Base-by-base conservation (phyloP, 768 basidiomycete species). In the Terana coerulea region DNA sequence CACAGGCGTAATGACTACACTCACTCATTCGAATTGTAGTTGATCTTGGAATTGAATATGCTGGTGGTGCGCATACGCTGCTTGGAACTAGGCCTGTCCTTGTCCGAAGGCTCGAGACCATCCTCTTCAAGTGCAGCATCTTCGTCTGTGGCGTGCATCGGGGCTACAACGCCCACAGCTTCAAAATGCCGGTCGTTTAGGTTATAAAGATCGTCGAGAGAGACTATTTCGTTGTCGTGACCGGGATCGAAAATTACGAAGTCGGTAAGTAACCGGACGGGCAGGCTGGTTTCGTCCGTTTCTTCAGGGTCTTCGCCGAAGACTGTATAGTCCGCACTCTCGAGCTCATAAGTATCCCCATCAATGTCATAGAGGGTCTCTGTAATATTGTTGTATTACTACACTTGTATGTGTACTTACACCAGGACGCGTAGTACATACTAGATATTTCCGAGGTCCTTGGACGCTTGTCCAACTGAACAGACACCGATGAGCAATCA, bases 51-150 rank as follows among this genome's bases (percentile, higher is more conserved):
- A 12, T 73, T 57, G 15, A 76, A 56, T 22, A 89, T 73, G 1
- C 71, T 64, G 5, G 73, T 68, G 40, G 84, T 69, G 17, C 72
- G 68, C 33, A 88, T 51, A 37, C 65, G 63, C 46, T 57, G 49
- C 39, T 74, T 69, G 4, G 53, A 14, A 10, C 19, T 29, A 5
- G 9, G 15, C 17, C 26, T 15, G 15, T 28, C 30, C 4, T 33
- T 52, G 24, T 66, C 62, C 9, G 62, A 66, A 3, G 63, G 70
- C 22, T 66, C 66, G 2, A 65, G 69, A 1, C 67, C 53, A 5
- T 65, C 77, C 40, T 80, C 83, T 28, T 84, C 80, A 51, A 84
- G 79, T 0, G 76, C 84, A 19, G 76, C 80, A 47, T 85, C 84
- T 48, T 87, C 85, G 3, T 84, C 81, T 34, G 74, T 69, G 14